Evolutionary conservation across 2,329 filamentous ascomycete genomes (phyloP), one percentile per base, ranked within the genome.

Genomic region (Penicillium sp.): DNA sequence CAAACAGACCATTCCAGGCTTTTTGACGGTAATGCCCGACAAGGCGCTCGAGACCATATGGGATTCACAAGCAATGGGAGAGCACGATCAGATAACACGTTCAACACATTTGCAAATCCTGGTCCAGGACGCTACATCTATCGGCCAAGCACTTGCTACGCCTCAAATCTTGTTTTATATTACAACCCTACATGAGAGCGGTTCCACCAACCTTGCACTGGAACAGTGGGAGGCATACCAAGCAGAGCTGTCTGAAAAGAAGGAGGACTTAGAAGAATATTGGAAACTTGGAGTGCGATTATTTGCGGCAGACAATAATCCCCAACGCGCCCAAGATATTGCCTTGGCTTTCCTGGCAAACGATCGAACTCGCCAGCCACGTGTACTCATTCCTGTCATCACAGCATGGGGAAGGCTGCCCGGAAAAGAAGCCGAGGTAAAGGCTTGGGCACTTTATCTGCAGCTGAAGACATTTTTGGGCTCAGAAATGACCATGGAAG

Each of bases 401-500:
- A 79, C 81, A 36, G 83, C 86, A 7, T 87, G 84, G 71, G 84
- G 84, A 1, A 79, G 76, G 38, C 77, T 81, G 11, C 66, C 79
- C 4, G 75, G 76, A 2, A 69, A 79, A 69, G 44, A 76, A 67
- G 55, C 81, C 75, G 78, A 78, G 27, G 72, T 81, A 16, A 78
- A 79, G 58, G 89, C 89, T 0, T 93, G 88, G 84, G 73, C 79
- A 23, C 70, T 83, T 1, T 94, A 93, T 69, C 74, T 84, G 35
- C 79, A 80, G 47, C 77, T 95, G 61, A 84, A 85, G 56, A 75
- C 78, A 26, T 78, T 81, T 6, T 77, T 91, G 2, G 84, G 82
- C 1, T 67, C 78, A 23, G 72, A 79, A 0, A 87, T 91, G 75
- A 82, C 78, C 3, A 85, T 92, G 65, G 76, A 84, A 16, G 88